Base-by-base conservation (phyloP, 345 rosid genomes). In the Corchorus olitorius region DNA sequence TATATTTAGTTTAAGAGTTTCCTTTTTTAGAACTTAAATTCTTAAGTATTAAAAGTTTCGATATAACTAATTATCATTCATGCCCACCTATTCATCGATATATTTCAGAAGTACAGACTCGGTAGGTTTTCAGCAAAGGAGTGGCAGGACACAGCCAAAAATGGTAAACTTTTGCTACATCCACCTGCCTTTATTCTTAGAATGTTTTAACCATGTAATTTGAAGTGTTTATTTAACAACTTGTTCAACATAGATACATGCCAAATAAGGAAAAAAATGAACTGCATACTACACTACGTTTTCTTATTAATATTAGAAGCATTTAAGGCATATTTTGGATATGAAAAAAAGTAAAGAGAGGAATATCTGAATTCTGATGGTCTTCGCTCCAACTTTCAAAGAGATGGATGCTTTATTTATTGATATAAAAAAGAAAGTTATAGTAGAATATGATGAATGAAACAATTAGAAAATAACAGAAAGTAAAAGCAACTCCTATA, bases 61-160 rank as follows among this genome's bases (percentile, higher is more conserved):
- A 1, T 66, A 11, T 43, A 45, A 45, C 13, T 52, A 76, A 20
- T n/a, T 56, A 11, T 14, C 20, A 75, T 52, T 70, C 65, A 2
- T 48, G 16, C 50, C 46, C 48, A 16, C 43, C 77, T 61, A 15
- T 58, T 79, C 37, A 14, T 12, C 54, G 15, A 10, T 60, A 12
- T 64, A 50, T 58, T 72, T 74, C 79, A 85, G 87, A 85, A 82
- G 35, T 73, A 75, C 43, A 54, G 82, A 65, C 75, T 9, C 20
- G 85, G 82, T 6, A 75, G 46, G n/a, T 19, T 37, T 45, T 46
- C 68, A 6, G 20, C 46, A 50, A 54, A 11, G 48, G 70, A 59
- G 20, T 45, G 53, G 65, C n/a, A 53, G 12, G 55, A 66, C 46
- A 17, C 15, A 1, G 15, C 58, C 12, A 75, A 66, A 58, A 20